Evolutionary conservation across 108 stramenopile species (phyloP).

Genomic region (Parietichytrium sp.): DNA sequence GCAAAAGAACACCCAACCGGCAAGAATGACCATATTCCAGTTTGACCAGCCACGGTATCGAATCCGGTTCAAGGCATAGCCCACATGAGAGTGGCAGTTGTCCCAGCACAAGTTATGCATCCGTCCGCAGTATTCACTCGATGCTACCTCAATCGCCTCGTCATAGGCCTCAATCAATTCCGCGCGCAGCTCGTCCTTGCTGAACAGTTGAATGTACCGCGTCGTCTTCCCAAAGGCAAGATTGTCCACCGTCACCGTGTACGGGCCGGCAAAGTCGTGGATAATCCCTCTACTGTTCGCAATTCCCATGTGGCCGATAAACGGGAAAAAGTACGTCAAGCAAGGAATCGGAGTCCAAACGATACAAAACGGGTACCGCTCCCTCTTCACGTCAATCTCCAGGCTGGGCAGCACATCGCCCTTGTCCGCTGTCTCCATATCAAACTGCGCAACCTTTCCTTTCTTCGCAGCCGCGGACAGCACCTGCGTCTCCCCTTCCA

Average conservation of each 20-base stretch:
- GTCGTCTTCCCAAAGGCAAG: conserved; percentile 60
- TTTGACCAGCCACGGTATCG: conserved; percentile 62
- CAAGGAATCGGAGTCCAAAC: conserved; percentile 82
- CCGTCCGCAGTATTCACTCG: conserved; percentile 73
- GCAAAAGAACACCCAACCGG: conserved; percentile 80
- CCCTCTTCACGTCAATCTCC: not conserved
- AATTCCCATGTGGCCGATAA: conserved; percentile 95
- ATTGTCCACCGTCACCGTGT: conserved; percentile 73
- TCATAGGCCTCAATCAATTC: conserved; percentile 67
- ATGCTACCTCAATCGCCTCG: conserved; percentile 75
- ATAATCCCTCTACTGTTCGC: conserved; percentile 76
- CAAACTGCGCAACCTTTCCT: too few relatives aligned
- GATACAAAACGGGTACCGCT: conserved; percentile 52
- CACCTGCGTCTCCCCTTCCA: too few relatives aligned
- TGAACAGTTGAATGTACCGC: conserved; percentile 54
- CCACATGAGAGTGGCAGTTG: conserved; percentile 97
- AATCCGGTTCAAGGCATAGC: conserved; percentile 80
- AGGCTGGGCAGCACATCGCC: conserved; percentile 9
- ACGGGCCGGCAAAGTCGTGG: conserved; percentile 92
- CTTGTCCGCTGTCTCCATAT: too few relatives aligned
- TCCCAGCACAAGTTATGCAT: conserved; percentile 96
- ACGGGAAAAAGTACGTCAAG: conserved; percentile 84
- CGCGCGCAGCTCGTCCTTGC: not conserved
- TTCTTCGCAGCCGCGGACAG: too few relatives aligned
- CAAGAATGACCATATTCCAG: conserved; percentile 93